A percentile compares a stretch with the other conserved stretches of the same genome.
Conservation (phyloP, 208 protist species). For the Phytomonas francai region DNA sequence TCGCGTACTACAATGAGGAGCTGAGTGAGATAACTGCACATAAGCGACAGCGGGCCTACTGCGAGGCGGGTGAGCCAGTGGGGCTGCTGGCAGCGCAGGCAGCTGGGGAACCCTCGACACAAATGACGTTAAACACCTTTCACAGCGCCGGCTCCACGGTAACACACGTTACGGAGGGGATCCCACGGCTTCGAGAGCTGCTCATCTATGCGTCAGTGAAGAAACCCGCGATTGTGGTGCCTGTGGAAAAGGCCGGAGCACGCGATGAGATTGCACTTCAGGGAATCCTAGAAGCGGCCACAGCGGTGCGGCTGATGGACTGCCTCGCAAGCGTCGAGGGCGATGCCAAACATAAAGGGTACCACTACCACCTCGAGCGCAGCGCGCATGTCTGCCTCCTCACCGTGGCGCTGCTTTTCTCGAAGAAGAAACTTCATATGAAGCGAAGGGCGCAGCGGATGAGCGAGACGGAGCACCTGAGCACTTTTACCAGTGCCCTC, state of each 20-base stretch:
- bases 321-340: constrained; percentile 37
- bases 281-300: constrained; percentile 44
- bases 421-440: constrained; percentile 31
- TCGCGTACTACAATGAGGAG: constrained; percentile 49
- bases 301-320: constrained; percentile 45
- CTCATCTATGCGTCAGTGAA: constrained; percentile 95
- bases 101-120: constrained; percentile 99
- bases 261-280: constrained; percentile 62
- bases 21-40: constrained; percentile 53
- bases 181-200: constrained; percentile 98
- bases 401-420: constrained; percentile 77
- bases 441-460: constrained; percentile 64
- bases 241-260: constrained; percentile 53
- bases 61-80: constrained; percentile 93
- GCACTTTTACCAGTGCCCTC: constrained; percentile 50
- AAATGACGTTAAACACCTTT: constrained; percentile 99
- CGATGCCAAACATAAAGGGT: constrained; percentile 17
- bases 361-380: constrained; percentile 62
- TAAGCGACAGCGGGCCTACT: constrained; percentile 56
- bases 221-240: constrained; percentile 76
- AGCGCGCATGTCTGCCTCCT: constrained; percentile 28
- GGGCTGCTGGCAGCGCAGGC: constrained; percentile 97
- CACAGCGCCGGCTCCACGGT: constrained; percentile 99
- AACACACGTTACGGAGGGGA: constrained; percentile 99
- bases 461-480: constrained; percentile 58